Base-by-base conservation (phyloP, 179 eudicot genomes). In the Pouteria campechiana region DNA sequence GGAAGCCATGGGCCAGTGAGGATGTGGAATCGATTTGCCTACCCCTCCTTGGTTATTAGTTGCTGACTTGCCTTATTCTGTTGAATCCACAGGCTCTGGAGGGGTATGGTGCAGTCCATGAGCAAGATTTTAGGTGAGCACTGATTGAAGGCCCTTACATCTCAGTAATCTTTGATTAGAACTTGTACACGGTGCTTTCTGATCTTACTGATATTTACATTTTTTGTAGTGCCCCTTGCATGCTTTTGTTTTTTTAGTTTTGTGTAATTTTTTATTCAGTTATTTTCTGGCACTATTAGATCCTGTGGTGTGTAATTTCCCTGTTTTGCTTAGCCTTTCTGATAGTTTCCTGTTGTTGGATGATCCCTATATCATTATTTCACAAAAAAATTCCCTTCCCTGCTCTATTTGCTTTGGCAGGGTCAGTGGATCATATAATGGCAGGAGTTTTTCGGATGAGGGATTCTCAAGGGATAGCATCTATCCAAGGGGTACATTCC, bases 51-150 rank as follows among this genome's bases (percentile, higher is more conserved):
- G 67, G 70, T 64, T 77, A 61, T 65, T 64, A 61, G 74, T 79
- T 86, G 88, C 99, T 87, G 96, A 92, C 88, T 60, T 79, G 58
- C 63, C 75, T 82, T 92, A 79, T 83, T 86, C 78, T 88, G 89
- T 92, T 92, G 83, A 81, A 92, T 92, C 93, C 96, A 87, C 99
- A 92, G 99, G 99, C 93, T 72, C 74, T 78, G 79, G 96, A 92
- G 74, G 96, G 96, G 61, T 87, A 87, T 80, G 81, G 79, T 59
- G 74, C 88, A 43, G 92, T 57, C 37, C 93, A 83, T 58, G 96
- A 87, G 67, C 76, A 94, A 65, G 70, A 80, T 51, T 83, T 65
- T 57, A 76, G 96, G 99, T 92, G 69, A 80, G 99, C 80, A 52
- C 25, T 62, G 44, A 22, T 44, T 60, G 48, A 59, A 48, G n/a